These are phyloP conservation scores for Calonectria hawksworthii DNA, from an alignment of 2,329 filamentous ascomycete genomes.

Conservation along the genomic window DNA sequence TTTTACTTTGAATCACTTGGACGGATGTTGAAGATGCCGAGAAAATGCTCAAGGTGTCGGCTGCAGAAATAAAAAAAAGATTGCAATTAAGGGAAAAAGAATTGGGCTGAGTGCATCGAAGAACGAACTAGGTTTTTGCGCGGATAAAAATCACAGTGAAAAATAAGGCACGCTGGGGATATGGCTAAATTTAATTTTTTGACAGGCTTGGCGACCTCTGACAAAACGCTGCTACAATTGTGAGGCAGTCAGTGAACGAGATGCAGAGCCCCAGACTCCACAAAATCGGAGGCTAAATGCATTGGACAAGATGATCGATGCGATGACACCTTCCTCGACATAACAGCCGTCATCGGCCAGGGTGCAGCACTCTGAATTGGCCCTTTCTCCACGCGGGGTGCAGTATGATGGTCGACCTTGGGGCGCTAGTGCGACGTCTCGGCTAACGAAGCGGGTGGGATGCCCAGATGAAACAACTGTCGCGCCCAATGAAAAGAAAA, in stretches of 20 bases:
- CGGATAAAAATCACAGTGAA: not conserved
- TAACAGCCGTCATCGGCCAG: not conserved
- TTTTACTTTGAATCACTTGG: not conserved
- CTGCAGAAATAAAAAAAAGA: not conserved
- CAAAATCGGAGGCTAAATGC: not conserved
- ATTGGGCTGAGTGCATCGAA: not conserved
- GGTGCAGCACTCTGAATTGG: not conserved
- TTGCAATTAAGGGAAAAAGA: not conserved
- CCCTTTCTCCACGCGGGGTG: not conserved
- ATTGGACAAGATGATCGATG: not conserved
- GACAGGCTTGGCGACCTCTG: not conserved
- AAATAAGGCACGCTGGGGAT: not conserved
- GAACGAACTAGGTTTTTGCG: not conserved
- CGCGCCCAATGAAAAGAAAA: not conserved
- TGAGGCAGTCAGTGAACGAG: not conserved
- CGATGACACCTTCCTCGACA: not conserved
- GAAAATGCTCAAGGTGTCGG: too few species aligned
- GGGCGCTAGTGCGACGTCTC: conserved; percentile 8
- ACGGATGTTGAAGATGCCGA: not conserved
- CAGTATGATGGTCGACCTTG: not conserved
- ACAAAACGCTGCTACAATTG: not conserved
- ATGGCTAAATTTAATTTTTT: not conserved
- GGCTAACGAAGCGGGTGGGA: not conserved
- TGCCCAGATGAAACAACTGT: not conserved
- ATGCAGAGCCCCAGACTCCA: not conserved